A percentile compares a stretch with the other conserved stretches of the same genome.
Evolutionary conservation across 257 asterid genomes (phyloP).

Genomic region (Solanum etuberosum): DNA sequence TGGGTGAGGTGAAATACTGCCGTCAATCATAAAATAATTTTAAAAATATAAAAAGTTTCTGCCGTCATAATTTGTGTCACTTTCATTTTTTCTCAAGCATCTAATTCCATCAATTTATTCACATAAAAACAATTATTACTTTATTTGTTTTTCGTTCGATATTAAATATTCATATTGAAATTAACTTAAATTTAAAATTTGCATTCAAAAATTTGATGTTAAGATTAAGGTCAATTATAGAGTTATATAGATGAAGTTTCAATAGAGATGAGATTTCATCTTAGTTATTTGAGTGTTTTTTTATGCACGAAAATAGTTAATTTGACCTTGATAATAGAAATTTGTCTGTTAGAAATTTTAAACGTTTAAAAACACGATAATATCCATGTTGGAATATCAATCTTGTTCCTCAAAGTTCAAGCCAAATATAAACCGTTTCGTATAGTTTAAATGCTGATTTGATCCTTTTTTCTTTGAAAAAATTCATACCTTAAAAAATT

Average conservation of each 20-base stretch:
- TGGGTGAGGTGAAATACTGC: not conserved
- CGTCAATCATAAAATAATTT: not conserved
- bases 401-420: not conserved
- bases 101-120: not conserved
- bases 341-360: not conserved
- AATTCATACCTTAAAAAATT: not conserved
- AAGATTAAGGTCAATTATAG: too few relatives aligned
- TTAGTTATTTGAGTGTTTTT: not conserved
- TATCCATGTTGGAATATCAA: not conserved
- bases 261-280: not conserved
- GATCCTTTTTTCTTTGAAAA: not conserved
- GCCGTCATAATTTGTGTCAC: not conserved
- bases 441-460: not conserved
- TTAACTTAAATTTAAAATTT: not conserved
- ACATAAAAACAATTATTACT: not conserved
- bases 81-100: not conserved
- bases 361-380: not conserved
- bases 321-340: not conserved
- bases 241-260: not conserved
- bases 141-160: not conserved
- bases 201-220: not conserved
- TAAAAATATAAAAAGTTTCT: not conserved
- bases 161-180: not conserved
- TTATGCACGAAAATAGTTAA: too few relatives aligned
- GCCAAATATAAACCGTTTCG: not conserved